Base-by-base conservation (phyloP, 768 basidiomycete genomes). In the Boletus coccyginus region DNA sequence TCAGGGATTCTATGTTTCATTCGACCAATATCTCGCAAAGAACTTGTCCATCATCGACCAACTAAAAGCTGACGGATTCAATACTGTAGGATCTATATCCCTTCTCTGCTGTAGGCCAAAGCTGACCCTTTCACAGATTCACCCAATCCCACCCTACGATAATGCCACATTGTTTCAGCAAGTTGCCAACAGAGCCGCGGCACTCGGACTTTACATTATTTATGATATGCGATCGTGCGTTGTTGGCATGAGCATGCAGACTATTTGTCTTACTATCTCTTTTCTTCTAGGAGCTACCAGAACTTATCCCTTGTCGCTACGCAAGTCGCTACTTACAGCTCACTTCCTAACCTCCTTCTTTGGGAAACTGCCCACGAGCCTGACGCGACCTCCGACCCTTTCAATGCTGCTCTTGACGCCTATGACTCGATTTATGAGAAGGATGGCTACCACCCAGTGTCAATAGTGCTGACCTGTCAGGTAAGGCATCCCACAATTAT, bases 331-430 rank as follows among this genome's bases (percentile, higher is more conserved):
- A 73, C 74, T 19, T 79, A 90, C 69, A 85, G 85, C 59, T 78
- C 81, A 7, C 78, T 86, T 12, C 78, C 83, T 0, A 90, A 88
- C 59, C 77, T 91, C 24, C 73, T 91, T 12, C 69, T 83, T 0
- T 86, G 85, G 84, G 88, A 89, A 64, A 88, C 86, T 9, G 85
- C 79, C 6, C 87, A 89, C 62, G 87, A 90, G 64, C 86, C 84
- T 1, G 87, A 90, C 53, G 87, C 87, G 40, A 83, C 80, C 19
- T 77, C 78, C 1, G 85, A 88, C 57, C 86, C 88, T 2, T 66
- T 83, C n/a, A 72, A 78, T 52, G 86, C 87, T 0, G 83, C 88
- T 6, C 58, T 53, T 1, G 48, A 41, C 1, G 66, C 83, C 1
- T 79, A 80, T 53, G 75, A 82, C 50, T 58, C 75, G 35, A 81